Conservation (phyloP, 805 yeast species). For the Candida tallmaniae region DNA sequence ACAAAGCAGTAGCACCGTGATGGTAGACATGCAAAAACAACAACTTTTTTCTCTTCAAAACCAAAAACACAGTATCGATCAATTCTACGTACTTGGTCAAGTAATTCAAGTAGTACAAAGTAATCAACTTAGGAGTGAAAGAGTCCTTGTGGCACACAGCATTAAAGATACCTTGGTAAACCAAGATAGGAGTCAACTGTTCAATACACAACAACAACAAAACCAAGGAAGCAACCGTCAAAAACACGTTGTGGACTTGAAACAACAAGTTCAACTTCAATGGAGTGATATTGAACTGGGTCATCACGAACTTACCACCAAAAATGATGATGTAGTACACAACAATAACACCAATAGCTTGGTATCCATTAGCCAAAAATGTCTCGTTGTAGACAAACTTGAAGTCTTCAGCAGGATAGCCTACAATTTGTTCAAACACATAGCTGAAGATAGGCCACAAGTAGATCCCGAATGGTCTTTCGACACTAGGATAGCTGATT, state of each 20-base stretch:
- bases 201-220: constrained; percentile 71
- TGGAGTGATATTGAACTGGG: constrained; percentile 50
- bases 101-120: constrained; percentile 86
- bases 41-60: constrained; percentile 84
- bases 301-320: constrained; percentile 72
- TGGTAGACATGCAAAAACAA: constrained; percentile 94
- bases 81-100: constrained; percentile 86
- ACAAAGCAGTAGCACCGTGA: constrained; percentile 95
- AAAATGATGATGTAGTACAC: constrained; percentile 39
- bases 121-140: constrained; percentile 80
- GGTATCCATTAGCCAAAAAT: constrained; percentile 60
- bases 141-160: constrained; percentile 76
- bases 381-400: constrained; percentile 61
- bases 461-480: constrained; percentile 52
- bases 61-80: constrained; percentile 86
- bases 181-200: constrained; percentile 78
- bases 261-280: constrained; percentile 70
- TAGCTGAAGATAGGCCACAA: constrained; percentile 66
- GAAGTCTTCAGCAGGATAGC: constrained; percentile 64
- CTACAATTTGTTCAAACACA: constrained; percentile 40
- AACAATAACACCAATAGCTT: constrained; percentile 43
- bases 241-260: constrained; percentile 77
- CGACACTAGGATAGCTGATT: constrained; percentile 27
- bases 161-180: constrained; percentile 70
- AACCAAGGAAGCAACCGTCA: constrained; percentile 64